Conservation (phyloP, 441 rosid genomes). For the Jatropha multifida region DNA sequence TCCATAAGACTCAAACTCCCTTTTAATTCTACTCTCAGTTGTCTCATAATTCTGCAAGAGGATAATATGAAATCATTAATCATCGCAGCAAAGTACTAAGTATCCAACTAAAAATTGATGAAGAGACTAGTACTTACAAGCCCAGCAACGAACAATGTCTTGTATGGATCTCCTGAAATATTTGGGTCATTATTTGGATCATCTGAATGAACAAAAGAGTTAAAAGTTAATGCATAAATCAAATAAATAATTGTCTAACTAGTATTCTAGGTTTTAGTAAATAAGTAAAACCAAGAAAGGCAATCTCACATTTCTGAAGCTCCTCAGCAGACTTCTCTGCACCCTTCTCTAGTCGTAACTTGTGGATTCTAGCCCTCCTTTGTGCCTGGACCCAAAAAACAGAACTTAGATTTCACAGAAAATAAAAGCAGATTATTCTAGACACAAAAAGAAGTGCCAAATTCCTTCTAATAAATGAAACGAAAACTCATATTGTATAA, state of each 20-base stretch:
- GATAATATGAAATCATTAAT: slow-evolving; percentile 24
- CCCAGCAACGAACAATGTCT: slow-evolving; percentile 88
- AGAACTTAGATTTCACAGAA: background rate
- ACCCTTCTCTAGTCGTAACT: slow-evolving; percentile 75
- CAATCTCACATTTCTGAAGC: slow-evolving; percentile 57
- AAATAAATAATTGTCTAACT: slow-evolving; percentile 1
- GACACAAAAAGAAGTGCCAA: background rate
- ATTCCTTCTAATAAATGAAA: background rate
- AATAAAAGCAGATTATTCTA: background rate
- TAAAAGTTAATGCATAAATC: slow-evolving; percentile 1
- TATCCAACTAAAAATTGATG: slow-evolving; percentile 11
- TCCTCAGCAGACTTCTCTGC: slow-evolving; percentile 84
- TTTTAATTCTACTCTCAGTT: slow-evolving; percentile 84
- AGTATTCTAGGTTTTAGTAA: background rate
- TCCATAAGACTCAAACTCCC: slow-evolving; percentile 97
- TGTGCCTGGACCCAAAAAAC: slow-evolving; percentile 42
- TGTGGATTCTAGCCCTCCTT: slow-evolving; percentile 77
- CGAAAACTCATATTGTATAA: background rate
- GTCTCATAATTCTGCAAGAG: slow-evolving; percentile 87
- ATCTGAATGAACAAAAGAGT: slow-evolving; percentile 43
- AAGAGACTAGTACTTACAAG: slow-evolving; percentile 50
- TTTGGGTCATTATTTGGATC: slow-evolving; percentile 76
- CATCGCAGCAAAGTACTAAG: slow-evolving; percentile 7
- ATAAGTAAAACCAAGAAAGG: slow-evolving; percentile 16
- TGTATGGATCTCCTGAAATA: slow-evolving; percentile 90